phyloP scores from a whole-genome alignment of 1,139 yeast species.

The Waltiozyma solani region DNA sequence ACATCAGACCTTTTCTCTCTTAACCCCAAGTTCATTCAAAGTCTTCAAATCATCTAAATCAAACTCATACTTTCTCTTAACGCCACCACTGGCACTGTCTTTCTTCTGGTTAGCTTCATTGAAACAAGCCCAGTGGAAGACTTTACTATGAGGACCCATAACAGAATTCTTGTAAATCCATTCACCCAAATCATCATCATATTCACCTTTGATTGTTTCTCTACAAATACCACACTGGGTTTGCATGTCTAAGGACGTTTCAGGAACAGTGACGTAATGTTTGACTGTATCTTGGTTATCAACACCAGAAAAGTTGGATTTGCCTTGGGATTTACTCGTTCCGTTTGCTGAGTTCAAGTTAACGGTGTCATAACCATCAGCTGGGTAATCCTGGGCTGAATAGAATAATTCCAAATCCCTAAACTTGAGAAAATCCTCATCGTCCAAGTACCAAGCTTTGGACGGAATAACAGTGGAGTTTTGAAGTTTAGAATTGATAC shows the following conservation, averaged over 20 bases:
- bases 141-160: conserved; percentile 34
- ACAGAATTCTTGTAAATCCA: conserved; percentile 93
- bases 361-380: too few relatives aligned
- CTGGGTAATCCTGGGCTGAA: conserved; percentile 14
- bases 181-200: conserved; percentile 85
- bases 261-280: conserved; percentile 64
- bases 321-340: too few relatives aligned
- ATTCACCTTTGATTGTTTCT: conserved; percentile 69
- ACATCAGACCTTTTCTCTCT: too few relatives aligned
- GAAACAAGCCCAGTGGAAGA: conserved; percentile 77
- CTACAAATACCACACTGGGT: conserved; percentile 81
- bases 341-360: too few relatives aligned
- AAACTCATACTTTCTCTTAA: not conserved
- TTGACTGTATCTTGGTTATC: conserved; percentile 6
- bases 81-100: not conserved
- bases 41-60: not conserved
- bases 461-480: conserved; percentile 41
- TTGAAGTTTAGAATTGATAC: conserved; percentile 73
- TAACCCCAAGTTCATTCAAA: too few relatives aligned
- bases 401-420: conserved; percentile 51
- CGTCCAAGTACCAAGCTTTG: conserved; percentile 76
- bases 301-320: too few relatives aligned
- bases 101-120: conserved; percentile 42
- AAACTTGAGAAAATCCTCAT: conserved; percentile 65
- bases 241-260: conserved; percentile 54